A percentile compares a stretch with the other conserved stretches of the same genome.
These are phyloP conservation scores for Scutellaria minor DNA, from an alignment of 257 asterid species.

Conservation along the genomic window DNA sequence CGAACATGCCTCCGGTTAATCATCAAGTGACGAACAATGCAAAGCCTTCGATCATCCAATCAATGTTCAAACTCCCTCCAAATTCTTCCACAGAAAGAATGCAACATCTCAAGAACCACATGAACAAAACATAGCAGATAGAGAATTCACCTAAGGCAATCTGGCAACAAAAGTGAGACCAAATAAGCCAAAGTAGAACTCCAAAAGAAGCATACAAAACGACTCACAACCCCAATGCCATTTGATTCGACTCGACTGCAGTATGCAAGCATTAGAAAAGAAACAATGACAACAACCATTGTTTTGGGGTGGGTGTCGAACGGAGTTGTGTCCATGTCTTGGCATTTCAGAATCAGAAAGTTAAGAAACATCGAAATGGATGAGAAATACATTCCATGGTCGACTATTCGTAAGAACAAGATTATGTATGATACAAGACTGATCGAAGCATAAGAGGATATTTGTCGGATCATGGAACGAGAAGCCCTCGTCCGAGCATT, in stretches of 20 bases:
- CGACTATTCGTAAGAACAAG: neutral
- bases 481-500: no score
- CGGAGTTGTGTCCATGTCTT: conserved; percentile 5
- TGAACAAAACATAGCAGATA: conserved; percentile 19
- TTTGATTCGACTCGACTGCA: neutral
- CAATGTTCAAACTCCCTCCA: neutral
- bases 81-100: neutral
- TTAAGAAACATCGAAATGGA: conserved; percentile 7
- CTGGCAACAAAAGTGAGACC: conserved; percentile 17
- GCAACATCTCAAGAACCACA: neutral
- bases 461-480: neutral
- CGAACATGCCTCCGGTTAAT: neutral
- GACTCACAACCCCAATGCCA: no score
- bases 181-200: neutral
- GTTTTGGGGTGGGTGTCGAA: conserved; percentile 32
- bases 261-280: conserved; percentile 17
- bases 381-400: conserved; percentile 20
- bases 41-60: neutral
- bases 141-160: conserved; percentile 12
- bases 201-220: conserved; percentile 7
- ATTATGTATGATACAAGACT: neutral
- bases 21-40: neutral
- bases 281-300: neutral
- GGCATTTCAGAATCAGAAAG: conserved; percentile 24
- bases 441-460: neutral